These are phyloP conservation scores for Xylaria flabelliformis DNA, from an alignment of 495 filamentous ascomycete genomes.

Conservation along the genomic window DNA sequence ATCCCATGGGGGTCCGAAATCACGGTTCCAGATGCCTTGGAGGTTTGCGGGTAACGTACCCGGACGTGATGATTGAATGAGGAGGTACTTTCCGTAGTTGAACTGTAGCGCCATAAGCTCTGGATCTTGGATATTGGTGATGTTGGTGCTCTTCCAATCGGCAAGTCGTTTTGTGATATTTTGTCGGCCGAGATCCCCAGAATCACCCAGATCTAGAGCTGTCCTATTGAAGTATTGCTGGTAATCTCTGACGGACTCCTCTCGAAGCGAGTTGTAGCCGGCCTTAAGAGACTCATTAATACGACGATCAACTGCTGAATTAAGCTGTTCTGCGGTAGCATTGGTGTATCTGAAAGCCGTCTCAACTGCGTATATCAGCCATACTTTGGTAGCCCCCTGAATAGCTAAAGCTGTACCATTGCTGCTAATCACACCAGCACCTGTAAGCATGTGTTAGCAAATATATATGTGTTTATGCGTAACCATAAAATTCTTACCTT, in stretches of 20 bases:
- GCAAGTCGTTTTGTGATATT: conserved; percentile 31
- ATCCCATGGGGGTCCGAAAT: conserved; percentile 58
- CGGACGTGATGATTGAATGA: conserved; percentile 49
- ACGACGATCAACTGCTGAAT: background rate
- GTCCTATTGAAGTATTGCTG: conserved; percentile 54
- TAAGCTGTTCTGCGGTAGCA: background rate
- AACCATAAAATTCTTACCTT: background rate
- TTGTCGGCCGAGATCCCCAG: background rate
- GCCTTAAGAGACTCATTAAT: background rate
- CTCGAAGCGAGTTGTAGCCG: background rate
- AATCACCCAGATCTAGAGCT: conserved; percentile 6
- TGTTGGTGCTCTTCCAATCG: background rate
- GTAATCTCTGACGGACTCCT: conserved; percentile 37
- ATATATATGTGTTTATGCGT: background rate
- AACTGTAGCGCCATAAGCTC: conserved; percentile 40
- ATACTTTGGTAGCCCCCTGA: conserved; percentile 9
- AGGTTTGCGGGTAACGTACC: conserved; percentile 58
- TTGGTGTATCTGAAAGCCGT: conserved; percentile 28
- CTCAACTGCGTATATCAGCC: conserved; percentile 44
- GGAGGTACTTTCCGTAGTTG: conserved; percentile 56
- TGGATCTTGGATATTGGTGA: background rate
- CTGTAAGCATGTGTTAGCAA: background rate
- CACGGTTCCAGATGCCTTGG: conserved; percentile 64
- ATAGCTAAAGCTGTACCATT: conserved; percentile 3
- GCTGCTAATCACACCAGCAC: background rate